Evolutionary conservation across 2,329 filamentous ascomycete genomes (phyloP), one percentile per base, ranked within the genome.

Genomic region (Calcarisporium arbuscula): DNA sequence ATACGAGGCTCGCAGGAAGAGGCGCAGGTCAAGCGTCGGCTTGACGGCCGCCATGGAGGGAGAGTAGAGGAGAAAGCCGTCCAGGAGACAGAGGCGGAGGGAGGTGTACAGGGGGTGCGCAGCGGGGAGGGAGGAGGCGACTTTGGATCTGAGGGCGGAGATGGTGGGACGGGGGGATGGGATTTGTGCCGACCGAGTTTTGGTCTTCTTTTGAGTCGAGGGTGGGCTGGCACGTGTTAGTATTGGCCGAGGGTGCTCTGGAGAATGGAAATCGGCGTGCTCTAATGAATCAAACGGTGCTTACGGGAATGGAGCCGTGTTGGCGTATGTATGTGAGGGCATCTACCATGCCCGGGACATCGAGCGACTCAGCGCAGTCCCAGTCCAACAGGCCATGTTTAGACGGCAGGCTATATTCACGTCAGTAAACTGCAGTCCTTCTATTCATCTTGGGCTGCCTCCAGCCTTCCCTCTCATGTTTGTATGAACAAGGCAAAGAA

Each of bases 1-100:
- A 39, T 81, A 80, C 19, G 76, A 74, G 2, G 85, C 82, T 0
- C 80, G 75, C 14, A 96, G 61, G 49, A 96, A 90, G 4, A 96
- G 61, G 49, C 79, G 83, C 26, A 94, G 59, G 51, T 94, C 81
- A 29, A 95, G 71, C 4, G 73, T 61, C 3, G 69, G 57, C 44
- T 78, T 67, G 19, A 84, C 62, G 51, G 74, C 65, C 8, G 65
- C 64, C 50, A 77, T 63, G 14, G 59, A 56, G 1, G 62, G 65
- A 1, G 80, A 74, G 61, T 84, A 95, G 2, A 96, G 72, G 1
- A 96, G 68, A 54, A 96, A 95, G 0, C 90, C 90, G 51, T 96
- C 90, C 3, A 95, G 70, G 37, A 96, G 68, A 41, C 80, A 89
- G 18, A 92, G 62, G 0, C 65, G 65, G 0, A 68, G 56, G 16